Conservation (phyloP, 1,139 yeast genomes). For the Pichia kudriavzevii region DNA sequence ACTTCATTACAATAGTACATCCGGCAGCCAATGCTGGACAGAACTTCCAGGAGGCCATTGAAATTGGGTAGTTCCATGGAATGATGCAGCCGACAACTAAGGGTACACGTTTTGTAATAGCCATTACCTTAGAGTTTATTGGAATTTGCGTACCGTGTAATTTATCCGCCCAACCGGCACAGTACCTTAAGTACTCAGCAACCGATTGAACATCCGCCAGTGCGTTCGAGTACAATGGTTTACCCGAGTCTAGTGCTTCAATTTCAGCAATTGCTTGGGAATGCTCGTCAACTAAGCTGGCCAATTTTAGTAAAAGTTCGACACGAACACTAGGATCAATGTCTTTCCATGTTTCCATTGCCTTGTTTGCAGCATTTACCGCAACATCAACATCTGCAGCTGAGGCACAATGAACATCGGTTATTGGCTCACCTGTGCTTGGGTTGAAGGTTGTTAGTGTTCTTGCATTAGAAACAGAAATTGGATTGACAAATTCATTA, state of each 20-base stretch:
- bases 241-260: constrained; percentile 58
- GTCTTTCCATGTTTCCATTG: constrained; percentile 52
- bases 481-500: constrained; percentile 43
- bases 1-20: constrained; percentile 55
- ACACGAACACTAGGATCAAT: constrained; percentile 40
- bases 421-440: constrained; percentile 45
- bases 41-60: constrained; percentile 66
- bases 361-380: constrained; percentile 63
- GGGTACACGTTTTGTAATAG: constrained; percentile 78
- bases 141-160: constrained; percentile 64
- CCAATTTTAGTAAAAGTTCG: constrained; percentile 39
- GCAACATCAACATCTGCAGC: constrained; percentile 67
- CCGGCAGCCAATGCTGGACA: constrained; percentile 68
- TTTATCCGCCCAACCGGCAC: constrained; percentile 83
- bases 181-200: constrained; percentile 55
- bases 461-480: constrained; percentile 25
- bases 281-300: constrained; percentile 45
- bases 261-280: constrained; percentile 43
- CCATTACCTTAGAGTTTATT: constrained; percentile 55
- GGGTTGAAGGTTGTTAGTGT: constrained; percentile 46
- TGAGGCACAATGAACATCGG: constrained; percentile 42
- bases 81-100: constrained; percentile 62
- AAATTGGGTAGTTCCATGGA: constrained; percentile 71
- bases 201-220: constrained; percentile 55
- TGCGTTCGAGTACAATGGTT: constrained; percentile 46